Conservation (phyloP, 2,329 filamentous ascomycete genomes). For the Aspergillus sp. region DNA sequence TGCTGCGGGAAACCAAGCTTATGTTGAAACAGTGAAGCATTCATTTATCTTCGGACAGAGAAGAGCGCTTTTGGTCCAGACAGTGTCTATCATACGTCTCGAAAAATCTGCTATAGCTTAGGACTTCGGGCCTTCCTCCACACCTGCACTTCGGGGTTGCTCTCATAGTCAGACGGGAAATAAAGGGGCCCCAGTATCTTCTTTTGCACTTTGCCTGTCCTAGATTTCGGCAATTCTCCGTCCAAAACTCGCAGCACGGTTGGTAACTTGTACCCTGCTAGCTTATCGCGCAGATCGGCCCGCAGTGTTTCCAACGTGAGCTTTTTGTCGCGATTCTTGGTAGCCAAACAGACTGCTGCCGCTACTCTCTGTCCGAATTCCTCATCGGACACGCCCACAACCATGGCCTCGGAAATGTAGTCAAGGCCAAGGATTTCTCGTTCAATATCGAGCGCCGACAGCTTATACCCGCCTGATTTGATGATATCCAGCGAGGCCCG, state of each 20-base stretch:
- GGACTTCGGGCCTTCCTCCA: not conserved
- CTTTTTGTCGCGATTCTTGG: constrained; percentile 16
- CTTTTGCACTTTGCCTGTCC: constrained; percentile 75
- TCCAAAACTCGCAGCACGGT: constrained; percentile 79
- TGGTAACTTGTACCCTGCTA: constrained; percentile 89
- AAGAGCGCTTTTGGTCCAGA: too few relatives aligned
- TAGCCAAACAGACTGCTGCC: constrained; percentile 42
- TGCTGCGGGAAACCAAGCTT: too few relatives aligned
- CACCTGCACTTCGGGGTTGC: not conserved
- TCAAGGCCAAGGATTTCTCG: constrained; percentile 51
- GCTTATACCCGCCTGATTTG: constrained; percentile 57
- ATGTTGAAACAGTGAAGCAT: too few relatives aligned
- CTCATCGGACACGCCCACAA: constrained; percentile 54
- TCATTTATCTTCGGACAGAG: too few relatives aligned
- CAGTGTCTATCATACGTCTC: too few relatives aligned
- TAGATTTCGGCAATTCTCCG: constrained; percentile 46
- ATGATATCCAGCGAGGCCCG: constrained; percentile 56
- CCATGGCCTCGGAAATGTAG: constrained; percentile 53
- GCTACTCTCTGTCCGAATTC: constrained; percentile 56
- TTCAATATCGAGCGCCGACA: constrained; percentile 56
- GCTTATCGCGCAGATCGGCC: constrained; percentile 36
- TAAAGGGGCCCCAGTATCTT: constrained; percentile 33
- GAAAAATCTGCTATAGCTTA: not conserved
- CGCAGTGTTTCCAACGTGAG: constrained; percentile 31
- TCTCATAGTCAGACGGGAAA: constrained; percentile 25